These are phyloP conservation scores for Alloteropsis angusta DNA, from an alignment of 202 grass and related monocot species.

Conservation along the genomic window DNA sequence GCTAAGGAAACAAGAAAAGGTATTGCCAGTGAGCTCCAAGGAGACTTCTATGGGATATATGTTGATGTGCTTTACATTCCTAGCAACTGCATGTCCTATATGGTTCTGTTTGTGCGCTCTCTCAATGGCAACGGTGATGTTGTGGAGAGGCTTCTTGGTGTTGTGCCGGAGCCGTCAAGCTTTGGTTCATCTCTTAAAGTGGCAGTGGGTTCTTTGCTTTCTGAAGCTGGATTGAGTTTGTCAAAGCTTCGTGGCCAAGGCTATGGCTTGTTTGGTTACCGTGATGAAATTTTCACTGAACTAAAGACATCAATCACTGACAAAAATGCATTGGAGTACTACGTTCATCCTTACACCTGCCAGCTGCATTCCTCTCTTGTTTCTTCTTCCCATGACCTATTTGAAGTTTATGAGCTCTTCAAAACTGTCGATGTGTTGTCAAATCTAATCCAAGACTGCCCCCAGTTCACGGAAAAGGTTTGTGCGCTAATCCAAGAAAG, in stretches of 20 bases:
- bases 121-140: constrained; percentile 4
- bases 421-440: neutral
- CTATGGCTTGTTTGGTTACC: neutral
- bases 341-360: constrained; percentile 4
- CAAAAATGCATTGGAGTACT: constrained; percentile 1
- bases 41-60: constrained; percentile 28
- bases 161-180: constrained; percentile 11
- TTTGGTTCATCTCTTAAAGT: neutral
- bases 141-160: constrained; percentile 21
- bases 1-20: constrained; percentile 21
- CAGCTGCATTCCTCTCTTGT: constrained; percentile 1
- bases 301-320: neutral
- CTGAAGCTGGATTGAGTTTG: constrained; percentile 27
- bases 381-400: neutral
- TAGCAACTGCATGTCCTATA: neutral
- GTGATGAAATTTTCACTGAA: neutral
- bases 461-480: constrained; percentile 18
- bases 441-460: constrained; percentile 5
- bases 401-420: neutral
- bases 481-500: neutral
- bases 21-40: constrained; percentile 19
- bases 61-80: neutral
- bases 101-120: constrained; percentile 14
- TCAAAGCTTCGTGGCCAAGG: constrained; percentile 13
- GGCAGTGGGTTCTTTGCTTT: neutral